A percentile compares a stretch with the other conserved stretches of the same genome.
Evolutionary conservation across 2,329 filamentous ascomycete genomes (phyloP).

Genomic region (Acephala macrosclerotiorum): DNA sequence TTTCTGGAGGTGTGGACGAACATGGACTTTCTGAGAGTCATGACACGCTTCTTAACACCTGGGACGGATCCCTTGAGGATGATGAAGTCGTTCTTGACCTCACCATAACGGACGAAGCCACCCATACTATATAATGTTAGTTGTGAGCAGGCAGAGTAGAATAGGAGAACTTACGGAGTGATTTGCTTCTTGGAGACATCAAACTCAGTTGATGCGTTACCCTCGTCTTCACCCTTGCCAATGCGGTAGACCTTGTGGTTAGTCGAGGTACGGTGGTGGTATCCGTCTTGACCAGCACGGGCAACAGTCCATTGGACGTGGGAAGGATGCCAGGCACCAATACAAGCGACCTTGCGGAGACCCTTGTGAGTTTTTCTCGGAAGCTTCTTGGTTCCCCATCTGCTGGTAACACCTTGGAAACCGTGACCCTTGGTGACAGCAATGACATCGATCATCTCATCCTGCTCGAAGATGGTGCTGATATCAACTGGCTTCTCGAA

Average conservation of each 20-base stretch:
- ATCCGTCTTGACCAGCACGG: constrained; percentile 99
- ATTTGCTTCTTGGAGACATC: constrained; percentile 99
- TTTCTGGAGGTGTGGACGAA: constrained; percentile 95
- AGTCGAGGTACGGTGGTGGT: constrained; percentile 99
- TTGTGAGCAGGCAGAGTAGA: neutral
- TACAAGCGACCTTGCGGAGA: constrained; percentile 99
- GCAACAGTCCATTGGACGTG: constrained; percentile 99
- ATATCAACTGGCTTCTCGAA: constrained; percentile 99
- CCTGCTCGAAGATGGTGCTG: constrained; percentile 95
- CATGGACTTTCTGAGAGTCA: constrained; percentile 99
- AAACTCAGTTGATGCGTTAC: constrained; percentile 92
- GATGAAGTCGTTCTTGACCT: constrained; percentile 99
- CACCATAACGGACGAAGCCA: constrained; percentile 99
- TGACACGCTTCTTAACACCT: constrained; percentile 98
- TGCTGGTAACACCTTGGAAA: constrained; percentile 94
- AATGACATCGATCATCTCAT: constrained; percentile 99
- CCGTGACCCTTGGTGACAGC: constrained; percentile 99
- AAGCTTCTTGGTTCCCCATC: constrained; percentile 99
- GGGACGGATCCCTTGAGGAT: constrained; percentile 98
- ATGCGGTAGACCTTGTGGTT: constrained; percentile 99
- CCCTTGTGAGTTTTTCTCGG: constrained; percentile 99
- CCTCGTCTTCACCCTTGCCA: constrained; percentile 88
- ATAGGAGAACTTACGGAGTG: constrained; percentile 84
- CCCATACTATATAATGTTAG: constrained; percentile 73
- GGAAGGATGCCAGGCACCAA: constrained; percentile 99